Conservation (phyloP, 2,329 filamentous ascomycete species). For the Fragosphaeria purpurea region DNA sequence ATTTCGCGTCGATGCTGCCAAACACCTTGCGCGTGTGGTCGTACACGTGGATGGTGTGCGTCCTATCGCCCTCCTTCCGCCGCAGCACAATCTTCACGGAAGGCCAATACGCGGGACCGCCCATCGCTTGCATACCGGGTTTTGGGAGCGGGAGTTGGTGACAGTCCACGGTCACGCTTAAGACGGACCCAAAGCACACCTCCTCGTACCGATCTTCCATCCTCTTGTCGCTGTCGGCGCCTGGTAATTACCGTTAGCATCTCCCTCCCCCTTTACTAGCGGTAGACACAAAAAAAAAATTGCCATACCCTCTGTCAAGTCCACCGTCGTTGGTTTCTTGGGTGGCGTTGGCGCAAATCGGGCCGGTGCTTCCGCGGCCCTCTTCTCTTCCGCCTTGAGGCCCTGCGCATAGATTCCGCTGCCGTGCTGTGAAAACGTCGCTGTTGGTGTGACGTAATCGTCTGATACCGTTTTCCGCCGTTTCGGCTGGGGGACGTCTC, state of each 20-base stretch:
- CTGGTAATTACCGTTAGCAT: conserved; percentile 11
- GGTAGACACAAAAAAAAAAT: background rate
- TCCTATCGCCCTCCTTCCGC: conserved; percentile 43
- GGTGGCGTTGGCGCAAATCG: background rate
- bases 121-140: conserved; percentile 49
- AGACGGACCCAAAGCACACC: conserved; percentile 73
- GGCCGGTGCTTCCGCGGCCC: conserved; percentile 22
- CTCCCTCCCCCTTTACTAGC: no score
- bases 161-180: conserved; percentile 56
- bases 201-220: conserved; percentile 53
- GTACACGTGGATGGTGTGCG: conserved; percentile 57
- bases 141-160: conserved; percentile 59
- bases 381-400: conserved; percentile 34
- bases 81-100: conserved; percentile 63
- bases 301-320: conserved; percentile 42
- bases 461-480: conserved; percentile 41
- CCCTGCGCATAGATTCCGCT: conserved; percentile 45
- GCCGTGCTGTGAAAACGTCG: conserved; percentile 34
- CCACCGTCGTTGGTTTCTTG: conserved; percentile 35
- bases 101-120: conserved; percentile 55
- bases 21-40: conserved; percentile 65
- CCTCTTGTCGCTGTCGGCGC: conserved; percentile 44
- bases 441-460: conserved; percentile 19
- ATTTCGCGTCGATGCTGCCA: conserved; percentile 61
- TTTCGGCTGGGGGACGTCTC: conserved; percentile 50